Evolutionary conservation across 2,329 filamentous ascomycete genomes (phyloP).

Genomic region (Alternaria conjuncta): DNA sequence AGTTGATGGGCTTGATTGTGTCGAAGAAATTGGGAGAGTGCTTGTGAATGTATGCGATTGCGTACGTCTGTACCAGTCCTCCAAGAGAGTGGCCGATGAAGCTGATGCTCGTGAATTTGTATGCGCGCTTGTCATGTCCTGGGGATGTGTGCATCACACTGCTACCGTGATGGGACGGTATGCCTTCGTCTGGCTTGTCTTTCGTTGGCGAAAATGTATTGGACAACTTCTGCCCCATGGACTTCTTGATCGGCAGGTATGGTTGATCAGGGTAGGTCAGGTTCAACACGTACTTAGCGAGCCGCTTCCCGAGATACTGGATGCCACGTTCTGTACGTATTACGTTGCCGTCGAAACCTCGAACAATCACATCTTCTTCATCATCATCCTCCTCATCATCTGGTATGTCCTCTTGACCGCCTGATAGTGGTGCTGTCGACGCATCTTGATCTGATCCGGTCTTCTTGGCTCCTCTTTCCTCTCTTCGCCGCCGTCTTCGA

Average conservation of each 20-base stretch:
- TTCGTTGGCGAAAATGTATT: conserved; percentile 55
- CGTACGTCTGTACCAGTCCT: conserved; percentile 89
- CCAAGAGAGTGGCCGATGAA: conserved; percentile 93
- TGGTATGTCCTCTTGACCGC: conserved; percentile 57
- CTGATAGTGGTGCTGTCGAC: conserved; percentile 57
- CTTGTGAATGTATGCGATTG: conserved; percentile 94
- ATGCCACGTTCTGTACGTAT: conserved; percentile 93
- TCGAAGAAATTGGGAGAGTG: conserved; percentile 92
- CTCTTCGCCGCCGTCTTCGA: conserved; percentile 63
- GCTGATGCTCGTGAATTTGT: conserved; percentile 91
- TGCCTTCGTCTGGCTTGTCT: conserved; percentile 54
- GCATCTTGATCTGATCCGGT: conserved; percentile 16
- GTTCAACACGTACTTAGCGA: conserved; percentile 87
- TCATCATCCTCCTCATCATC: conserved; percentile 64
- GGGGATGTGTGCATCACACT: conserved; percentile 61
- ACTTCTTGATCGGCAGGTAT: conserved; percentile 71
- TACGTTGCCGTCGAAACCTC: conserved; percentile 88
- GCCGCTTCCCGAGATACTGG: conserved; percentile 92
- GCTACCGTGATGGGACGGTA: conserved; percentile 65
- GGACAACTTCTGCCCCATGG: conserved; percentile 56
- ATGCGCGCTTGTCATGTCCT: conserved; percentile 63
- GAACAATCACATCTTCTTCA: conserved; percentile 84
- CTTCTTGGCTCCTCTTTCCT: conserved; percentile 24
- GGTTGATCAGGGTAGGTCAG: conserved; percentile 96
- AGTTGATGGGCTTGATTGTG: conserved; percentile 85